Percentiles rank a stretch among this genome's conserved stretches.
Conservation (phyloP, 2,329 filamentous ascomycete genomes). For the Penicillium occitanis region DNA sequence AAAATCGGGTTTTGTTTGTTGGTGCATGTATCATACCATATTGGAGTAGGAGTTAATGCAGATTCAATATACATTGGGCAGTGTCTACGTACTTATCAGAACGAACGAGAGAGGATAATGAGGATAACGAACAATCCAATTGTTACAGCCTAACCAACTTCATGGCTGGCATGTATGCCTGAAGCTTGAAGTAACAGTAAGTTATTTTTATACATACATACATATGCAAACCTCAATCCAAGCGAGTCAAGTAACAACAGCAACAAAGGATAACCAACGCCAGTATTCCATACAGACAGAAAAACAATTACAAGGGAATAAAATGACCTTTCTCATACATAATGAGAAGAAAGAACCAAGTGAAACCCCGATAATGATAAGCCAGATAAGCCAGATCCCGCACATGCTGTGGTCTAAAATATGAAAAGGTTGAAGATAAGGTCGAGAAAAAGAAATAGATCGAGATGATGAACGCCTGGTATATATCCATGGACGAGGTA, state of each 20-base stretch:
- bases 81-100: neutral
- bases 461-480: conserved; percentile 20
- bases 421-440: conserved; percentile 12
- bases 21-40: conserved; percentile 5
- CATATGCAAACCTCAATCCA: neutral
- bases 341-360: neutral
- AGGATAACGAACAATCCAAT: neutral
- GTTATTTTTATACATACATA: conserved; percentile 1
- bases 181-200: neutral
- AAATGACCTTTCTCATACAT: conserved; percentile 11
- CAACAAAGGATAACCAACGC: conserved; percentile 9
- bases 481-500: conserved; percentile 17
- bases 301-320: conserved; percentile 3
- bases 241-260: neutral
- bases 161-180: neutral
- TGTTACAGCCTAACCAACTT: neutral
- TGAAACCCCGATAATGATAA: neutral
- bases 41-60: neutral
- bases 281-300: neutral
- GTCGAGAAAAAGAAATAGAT: conserved; percentile 16
- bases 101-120: too few species aligned
- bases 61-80: neutral
- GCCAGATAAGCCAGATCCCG: conserved; percentile 18
- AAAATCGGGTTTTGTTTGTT: neutral
- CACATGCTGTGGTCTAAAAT: conserved; percentile 19